Conservation (phyloP, 352 stramenopile genomes). For the Phytophthora colocasiae region DNA sequence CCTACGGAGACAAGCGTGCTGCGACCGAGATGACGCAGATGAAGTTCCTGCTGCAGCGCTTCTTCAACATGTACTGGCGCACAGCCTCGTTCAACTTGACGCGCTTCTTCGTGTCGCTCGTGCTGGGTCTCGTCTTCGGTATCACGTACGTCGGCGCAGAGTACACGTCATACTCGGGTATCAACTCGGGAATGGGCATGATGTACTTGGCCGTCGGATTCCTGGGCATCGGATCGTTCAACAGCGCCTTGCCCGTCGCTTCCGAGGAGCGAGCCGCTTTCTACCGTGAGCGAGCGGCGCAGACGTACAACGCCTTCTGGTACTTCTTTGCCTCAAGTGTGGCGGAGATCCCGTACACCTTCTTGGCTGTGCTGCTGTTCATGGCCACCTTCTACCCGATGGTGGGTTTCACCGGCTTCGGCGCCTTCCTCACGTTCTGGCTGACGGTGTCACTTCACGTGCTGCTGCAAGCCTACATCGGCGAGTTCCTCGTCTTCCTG, state of each 20-base stretch:
- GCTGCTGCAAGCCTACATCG: constrained; percentile 29
- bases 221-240: constrained; percentile 67
- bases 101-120: constrained; percentile 47
- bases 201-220: constrained; percentile 70
- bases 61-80: constrained; percentile 79
- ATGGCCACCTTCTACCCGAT: constrained; percentile 22
- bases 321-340: constrained; percentile 23
- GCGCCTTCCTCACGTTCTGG: constrained; percentile 23
- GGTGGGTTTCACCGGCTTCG: constrained; percentile 23
- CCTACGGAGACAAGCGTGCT: neutral
- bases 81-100: constrained; percentile 37
- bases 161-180: constrained; percentile 29
- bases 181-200: constrained; percentile 44
- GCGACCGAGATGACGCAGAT: neutral
- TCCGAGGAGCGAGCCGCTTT: constrained; percentile 79
- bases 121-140: constrained; percentile 31
- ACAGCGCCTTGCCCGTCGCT: constrained; percentile 66
- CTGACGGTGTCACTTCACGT: constrained; percentile 23
- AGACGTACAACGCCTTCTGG: constrained; percentile 49
- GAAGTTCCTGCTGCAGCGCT: constrained; percentile 27
- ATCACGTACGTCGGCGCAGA: constrained; percentile 22
- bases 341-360: constrained; percentile 57
- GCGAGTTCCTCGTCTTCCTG: constrained; percentile 34
- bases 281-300: constrained; percentile 81
- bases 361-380: constrained; percentile 21